These are phyloP conservation scores for Trichoderma sp. DNA, from an alignment of 2,329 filamentous ascomycete genomes.

Conservation along the genomic window DNA sequence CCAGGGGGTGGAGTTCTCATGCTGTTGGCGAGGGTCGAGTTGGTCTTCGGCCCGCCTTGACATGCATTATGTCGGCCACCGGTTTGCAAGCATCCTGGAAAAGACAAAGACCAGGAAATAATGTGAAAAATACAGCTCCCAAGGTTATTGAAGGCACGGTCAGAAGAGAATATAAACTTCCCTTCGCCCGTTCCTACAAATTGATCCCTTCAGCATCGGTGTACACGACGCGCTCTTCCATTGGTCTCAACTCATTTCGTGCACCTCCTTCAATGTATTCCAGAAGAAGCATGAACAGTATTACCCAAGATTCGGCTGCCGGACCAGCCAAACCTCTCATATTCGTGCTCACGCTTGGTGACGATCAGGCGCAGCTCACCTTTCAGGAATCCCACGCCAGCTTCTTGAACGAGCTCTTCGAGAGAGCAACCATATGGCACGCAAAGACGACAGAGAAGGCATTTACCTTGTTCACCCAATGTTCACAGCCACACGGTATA, in stretches of 20 bases:
- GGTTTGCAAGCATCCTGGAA: not conserved
- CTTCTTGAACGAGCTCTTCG: conserved; percentile 16
- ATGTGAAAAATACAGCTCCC: not conserved
- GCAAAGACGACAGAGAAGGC: conserved; percentile 4
- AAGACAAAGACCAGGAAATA: not conserved
- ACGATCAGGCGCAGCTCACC: not conserved
- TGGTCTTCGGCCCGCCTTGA: not conserved
- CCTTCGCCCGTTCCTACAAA: not conserved
- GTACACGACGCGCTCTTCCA: not conserved
- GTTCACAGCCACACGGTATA: not conserved
- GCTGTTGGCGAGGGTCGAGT: not conserved
- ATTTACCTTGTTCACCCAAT: conserved; percentile 4
- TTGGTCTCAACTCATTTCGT: not conserved
- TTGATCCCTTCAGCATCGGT: not conserved
- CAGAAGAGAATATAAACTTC: not conserved
- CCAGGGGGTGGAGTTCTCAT: not conserved
- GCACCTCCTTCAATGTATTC: not conserved
- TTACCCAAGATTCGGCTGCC: conserved; percentile 29
- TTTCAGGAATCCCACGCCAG: conserved; percentile 15
- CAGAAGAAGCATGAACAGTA: not conserved
- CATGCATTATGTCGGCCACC: not conserved
- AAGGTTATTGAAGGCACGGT: not conserved
- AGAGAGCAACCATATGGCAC: conserved; percentile 13
- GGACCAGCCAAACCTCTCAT: conserved; percentile 4
- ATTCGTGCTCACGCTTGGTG: conserved; percentile 12